These are phyloP conservation scores for Metschnikowia anglica DNA, from an alignment of 805 yeast species.

Conservation along the genomic window DNA sequence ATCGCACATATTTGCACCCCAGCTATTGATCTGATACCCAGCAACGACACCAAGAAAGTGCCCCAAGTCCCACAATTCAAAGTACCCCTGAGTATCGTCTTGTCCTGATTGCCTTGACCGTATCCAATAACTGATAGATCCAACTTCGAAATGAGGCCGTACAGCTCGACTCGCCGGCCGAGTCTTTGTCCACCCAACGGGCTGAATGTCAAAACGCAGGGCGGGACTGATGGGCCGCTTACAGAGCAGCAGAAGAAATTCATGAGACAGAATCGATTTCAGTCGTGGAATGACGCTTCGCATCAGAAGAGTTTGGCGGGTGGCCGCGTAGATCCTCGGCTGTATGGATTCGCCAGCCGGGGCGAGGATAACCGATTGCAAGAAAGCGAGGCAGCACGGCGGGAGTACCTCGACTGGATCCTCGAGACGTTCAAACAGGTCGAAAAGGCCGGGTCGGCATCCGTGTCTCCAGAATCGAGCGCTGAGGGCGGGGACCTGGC, in stretches of 20 bases:
- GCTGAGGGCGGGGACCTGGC: background rate
- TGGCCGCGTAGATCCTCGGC: constrained; percentile 12
- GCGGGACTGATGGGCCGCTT: background rate
- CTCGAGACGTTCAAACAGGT: constrained; percentile 19
- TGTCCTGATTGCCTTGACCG: no score
- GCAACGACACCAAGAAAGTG: background rate
- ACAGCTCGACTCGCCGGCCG: background rate
- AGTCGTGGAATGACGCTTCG: background rate
- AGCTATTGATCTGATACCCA: background rate
- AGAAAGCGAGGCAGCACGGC: constrained; percentile 42
- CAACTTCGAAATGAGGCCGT: constrained; percentile 4
- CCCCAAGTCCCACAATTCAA: no score
- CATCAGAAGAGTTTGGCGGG: no score
- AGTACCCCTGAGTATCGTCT: no score
- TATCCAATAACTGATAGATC: no score
- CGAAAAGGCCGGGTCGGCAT: constrained; percentile 1
- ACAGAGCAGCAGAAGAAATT: constrained; percentile 6
- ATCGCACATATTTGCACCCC: background rate
- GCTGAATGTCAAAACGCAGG: background rate
- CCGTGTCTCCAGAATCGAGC: background rate
- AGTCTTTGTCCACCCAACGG: constrained; percentile 1
- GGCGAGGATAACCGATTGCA: constrained; percentile 56
- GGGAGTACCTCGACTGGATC: constrained; percentile 39
- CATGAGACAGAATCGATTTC: constrained; percentile 16
- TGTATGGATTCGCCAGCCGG: constrained; percentile 57